phyloP scores from a whole-genome alignment of 1,284 basidiomycete species.

The Cutaneotrichosporon cavernicola region DNA sequence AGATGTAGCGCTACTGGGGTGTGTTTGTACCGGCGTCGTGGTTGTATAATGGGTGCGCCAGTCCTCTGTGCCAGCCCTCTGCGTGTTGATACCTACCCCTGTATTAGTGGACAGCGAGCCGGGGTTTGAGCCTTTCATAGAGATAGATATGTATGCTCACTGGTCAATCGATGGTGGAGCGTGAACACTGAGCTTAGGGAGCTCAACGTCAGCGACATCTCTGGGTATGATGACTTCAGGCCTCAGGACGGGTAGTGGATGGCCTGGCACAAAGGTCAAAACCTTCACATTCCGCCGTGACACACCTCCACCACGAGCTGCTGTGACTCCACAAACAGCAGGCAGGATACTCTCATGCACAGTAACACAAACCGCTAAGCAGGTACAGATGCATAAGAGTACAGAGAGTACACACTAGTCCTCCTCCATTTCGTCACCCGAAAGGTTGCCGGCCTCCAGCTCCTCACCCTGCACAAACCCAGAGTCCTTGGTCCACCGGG shows the following conservation, averaged over 20 bases:
- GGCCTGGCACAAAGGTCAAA: neutral
- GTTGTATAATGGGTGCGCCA: conserved; percentile 13
- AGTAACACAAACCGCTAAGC: conserved; percentile 4
- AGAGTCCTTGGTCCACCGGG: conserved; percentile 70
- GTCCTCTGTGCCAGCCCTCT: conserved; percentile 3
- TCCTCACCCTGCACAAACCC: conserved; percentile 64
- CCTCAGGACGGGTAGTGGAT: neutral
- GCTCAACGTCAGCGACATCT: no score
- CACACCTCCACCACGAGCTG: neutral
- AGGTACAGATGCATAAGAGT: conserved; percentile 28
- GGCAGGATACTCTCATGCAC: neutral
- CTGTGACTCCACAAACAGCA: neutral
- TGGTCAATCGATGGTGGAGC: neutral
- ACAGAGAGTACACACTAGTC: conserved; percentile 28
- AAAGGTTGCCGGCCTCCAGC: conserved; percentile 46
- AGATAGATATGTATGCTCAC: conserved; percentile 9
- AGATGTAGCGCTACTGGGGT: conserved; percentile 10
- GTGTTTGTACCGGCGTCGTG: conserved; percentile 13
- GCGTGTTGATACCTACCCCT: conserved; percentile 11
- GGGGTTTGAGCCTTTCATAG: neutral
- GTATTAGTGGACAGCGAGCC: conserved; percentile 8
- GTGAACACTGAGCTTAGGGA: neutral
- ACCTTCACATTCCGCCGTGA: conserved; percentile 1
- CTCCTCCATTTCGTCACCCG: conserved; percentile 38
- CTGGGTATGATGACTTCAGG: no score